Evolutionary conservation across 192 early-diverging fungal species (phyloP).

Genomic region (Linnemannia hyalina): DNA sequence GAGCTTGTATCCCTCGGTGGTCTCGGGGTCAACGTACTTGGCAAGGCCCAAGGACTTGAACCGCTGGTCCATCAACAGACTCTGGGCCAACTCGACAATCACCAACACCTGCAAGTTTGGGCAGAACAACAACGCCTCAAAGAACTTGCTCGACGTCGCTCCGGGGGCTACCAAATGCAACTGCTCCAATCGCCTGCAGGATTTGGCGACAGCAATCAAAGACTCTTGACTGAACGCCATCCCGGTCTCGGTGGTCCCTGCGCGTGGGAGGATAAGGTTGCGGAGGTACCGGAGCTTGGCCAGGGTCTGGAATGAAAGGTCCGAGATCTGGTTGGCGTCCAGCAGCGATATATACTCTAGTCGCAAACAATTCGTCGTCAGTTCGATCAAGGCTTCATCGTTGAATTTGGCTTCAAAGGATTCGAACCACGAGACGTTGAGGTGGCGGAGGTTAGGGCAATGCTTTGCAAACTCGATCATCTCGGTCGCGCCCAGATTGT

Average conservation of each 20-base stretch:
- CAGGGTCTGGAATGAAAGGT: slow-evolving; percentile 52
- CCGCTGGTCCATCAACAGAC: slow-evolving; percentile 55
- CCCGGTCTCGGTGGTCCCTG: slow-evolving; percentile 37
- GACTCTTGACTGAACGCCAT: slow-evolving; percentile 47
- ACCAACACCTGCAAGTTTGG: slow-evolving; percentile 49
- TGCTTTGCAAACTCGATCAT: slow-evolving; percentile 54
- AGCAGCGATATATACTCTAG: slow-evolving; percentile 51
- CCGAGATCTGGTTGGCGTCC: slow-evolving; percentile 56
- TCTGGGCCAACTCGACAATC: slow-evolving; percentile 47
- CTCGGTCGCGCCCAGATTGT: slow-evolving; percentile 38
- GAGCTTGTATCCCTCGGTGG: slow-evolving; percentile 44
- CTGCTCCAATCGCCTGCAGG: slow-evolving; percentile 44
- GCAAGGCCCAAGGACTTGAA: slow-evolving; percentile 51
- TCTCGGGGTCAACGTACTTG: slow-evolving; percentile 54
- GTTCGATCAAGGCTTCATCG: slow-evolving; percentile 46
- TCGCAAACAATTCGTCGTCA: slow-evolving; percentile 51
- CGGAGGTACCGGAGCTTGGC: slow-evolving; percentile 53
- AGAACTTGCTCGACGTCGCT: slow-evolving; percentile 48
- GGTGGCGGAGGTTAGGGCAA: slow-evolving; percentile 48
- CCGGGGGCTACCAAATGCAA: slow-evolving; percentile 47
- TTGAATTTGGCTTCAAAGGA: slow-evolving; percentile 39
- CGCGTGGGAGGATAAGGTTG: slow-evolving; percentile 48
- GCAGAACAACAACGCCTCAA: slow-evolving; percentile 47
- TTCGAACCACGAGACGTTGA: slow-evolving; percentile 53
- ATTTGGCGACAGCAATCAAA: slow-evolving; percentile 43